Conservation (phyloP, 805 yeast species). For the Jamesozyma gamospora region DNA sequence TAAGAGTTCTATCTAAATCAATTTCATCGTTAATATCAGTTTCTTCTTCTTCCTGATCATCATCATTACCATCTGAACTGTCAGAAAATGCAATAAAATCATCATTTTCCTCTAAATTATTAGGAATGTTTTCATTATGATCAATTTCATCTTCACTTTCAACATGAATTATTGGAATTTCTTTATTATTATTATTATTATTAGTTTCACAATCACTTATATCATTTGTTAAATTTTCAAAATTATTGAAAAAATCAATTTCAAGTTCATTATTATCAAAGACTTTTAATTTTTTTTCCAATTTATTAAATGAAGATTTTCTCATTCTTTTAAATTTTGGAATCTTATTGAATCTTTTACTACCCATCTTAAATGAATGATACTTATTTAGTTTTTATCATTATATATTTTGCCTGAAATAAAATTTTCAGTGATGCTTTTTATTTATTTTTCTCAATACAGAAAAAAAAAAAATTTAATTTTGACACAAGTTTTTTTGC, state of each 20-base stretch:
- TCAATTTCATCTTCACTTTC: conserved; percentile 2
- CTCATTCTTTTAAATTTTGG: conserved; percentile 15
- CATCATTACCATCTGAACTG: conserved; percentile 15
- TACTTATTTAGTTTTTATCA: no score
- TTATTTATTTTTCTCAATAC: no score
- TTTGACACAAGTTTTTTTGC: no score
- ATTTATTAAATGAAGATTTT: conserved; percentile 26
- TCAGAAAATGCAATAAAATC: conserved; percentile 37
- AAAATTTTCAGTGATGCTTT: no score
- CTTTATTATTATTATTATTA: neutral
- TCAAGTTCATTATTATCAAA: conserved; percentile 18
- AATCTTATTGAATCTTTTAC: no score
- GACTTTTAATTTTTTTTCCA: conserved; percentile 22
- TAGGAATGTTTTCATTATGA: neutral
- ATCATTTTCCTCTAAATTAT: conserved; percentile 30
- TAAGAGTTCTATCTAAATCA: conserved; percentile 4
- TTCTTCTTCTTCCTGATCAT: conserved; percentile 4
- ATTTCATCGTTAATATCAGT: neutral
- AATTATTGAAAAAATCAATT: conserved; percentile 19
- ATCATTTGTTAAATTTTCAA: conserved; percentile 18
- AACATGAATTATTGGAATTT: neutral
- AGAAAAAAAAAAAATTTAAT: no score
- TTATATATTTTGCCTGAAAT: no score
- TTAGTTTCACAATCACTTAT: conserved; percentile 8
- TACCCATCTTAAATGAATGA: no score